These are phyloP conservation scores for Microascus cirrosus DNA, from an alignment of 2,329 filamentous ascomycete genomes.

Conservation along the genomic window DNA sequence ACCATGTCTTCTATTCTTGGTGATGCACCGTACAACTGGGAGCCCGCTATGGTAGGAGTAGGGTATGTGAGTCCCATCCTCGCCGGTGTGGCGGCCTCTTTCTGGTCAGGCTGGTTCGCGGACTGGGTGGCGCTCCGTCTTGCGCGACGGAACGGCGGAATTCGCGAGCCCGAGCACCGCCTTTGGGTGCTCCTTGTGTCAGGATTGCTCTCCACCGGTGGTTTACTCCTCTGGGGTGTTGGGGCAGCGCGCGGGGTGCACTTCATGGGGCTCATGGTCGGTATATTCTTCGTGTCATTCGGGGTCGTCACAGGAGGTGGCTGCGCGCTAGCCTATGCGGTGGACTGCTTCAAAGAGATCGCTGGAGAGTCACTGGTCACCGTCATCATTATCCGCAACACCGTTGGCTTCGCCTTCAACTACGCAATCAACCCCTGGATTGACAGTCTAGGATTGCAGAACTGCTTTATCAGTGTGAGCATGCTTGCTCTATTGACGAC, in stretches of 20 bases:
- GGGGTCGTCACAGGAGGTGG: conserved; percentile 19
- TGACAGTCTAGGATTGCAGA: conserved; percentile 16
- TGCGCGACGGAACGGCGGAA: conserved; percentile 20
- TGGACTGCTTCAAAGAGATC: conserved; percentile 22
- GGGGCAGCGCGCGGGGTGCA: conserved; percentile 22
- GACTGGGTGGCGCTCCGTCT: conserved; percentile 18
- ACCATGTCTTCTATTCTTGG: conserved; percentile 19
- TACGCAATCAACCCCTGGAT: conserved; percentile 22
- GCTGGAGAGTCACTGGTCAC: conserved; percentile 18
- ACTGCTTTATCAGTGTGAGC: conserved; percentile 19
- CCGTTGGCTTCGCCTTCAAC: conserved; percentile 11
- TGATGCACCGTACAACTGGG: conserved; percentile 20
- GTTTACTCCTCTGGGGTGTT: conserved; percentile 36
- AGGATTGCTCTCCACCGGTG: conserved; percentile 24
- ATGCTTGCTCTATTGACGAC: conserved; percentile 16
- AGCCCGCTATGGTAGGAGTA: conserved; percentile 17
- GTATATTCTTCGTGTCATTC: conserved; percentile 17
- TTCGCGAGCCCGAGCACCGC: conserved; percentile 21
- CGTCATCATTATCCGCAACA: conserved; percentile 18
- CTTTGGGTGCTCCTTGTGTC: conserved; percentile 20
- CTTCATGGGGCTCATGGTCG: conserved; percentile 20
- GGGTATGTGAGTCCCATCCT: conserved; percentile 18
- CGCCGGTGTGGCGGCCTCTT: conserved; percentile 13
- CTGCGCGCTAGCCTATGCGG: conserved; percentile 18
- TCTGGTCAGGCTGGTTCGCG: conserved; percentile 17